A percentile compares a stretch with the other conserved stretches of the same genome.
phyloP scores from a whole-genome alignment of 768 basidiomycete genomes.

The Boletus coccyginus region DNA sequence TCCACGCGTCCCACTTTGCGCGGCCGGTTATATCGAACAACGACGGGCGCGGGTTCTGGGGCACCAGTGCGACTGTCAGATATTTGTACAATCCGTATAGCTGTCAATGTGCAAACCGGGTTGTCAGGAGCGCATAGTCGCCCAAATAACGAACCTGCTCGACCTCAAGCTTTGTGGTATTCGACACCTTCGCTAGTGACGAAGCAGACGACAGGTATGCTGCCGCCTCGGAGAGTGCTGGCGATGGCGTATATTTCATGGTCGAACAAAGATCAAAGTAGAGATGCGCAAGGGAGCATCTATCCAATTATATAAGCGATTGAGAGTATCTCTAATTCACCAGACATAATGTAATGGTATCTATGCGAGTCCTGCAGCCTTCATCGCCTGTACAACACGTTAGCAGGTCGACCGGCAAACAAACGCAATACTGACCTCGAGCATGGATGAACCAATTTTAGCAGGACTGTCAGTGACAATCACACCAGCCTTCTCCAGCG shows the following conservation, averaged over 20 bases:
- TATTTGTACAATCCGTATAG: slow-evolving; percentile 85
- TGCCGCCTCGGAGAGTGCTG: slow-evolving; percentile 57
- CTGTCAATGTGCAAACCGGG: slow-evolving; percentile 40
- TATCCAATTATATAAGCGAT: slow-evolving; percentile 39
- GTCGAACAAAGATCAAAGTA: background rate
- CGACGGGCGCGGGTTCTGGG: slow-evolving; percentile 60
- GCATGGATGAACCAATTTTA: slow-evolving; percentile 87
- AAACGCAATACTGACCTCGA: slow-evolving; percentile 58
- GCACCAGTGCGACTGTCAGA: slow-evolving; percentile 56
- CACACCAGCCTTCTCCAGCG: slow-evolving; percentile 87
- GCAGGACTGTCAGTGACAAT: slow-evolving; percentile 95
- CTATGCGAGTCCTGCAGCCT: slow-evolving; percentile 68
- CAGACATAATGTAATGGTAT: slow-evolving; percentile 21
- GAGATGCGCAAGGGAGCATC: background rate
- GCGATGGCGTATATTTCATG: slow-evolving; percentile 35
- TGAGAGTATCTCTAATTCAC: slow-evolving; percentile 5
- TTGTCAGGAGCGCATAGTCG: slow-evolving; percentile 17
- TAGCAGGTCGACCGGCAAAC: slow-evolving; percentile 2
- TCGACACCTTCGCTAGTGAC: slow-evolving; percentile 54
- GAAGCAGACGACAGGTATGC: slow-evolving; percentile 58
- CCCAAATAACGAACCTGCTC: slow-evolving; percentile 19
- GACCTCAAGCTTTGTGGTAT: slow-evolving; percentile 75
- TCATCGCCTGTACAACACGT: slow-evolving; percentile 58
- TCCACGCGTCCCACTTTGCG: slow-evolving; percentile 91
- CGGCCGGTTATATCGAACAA: slow-evolving; percentile 77